Evolutionary conservation across 2,329 filamentous ascomycete species (phyloP), one percentile per base, ranked within the genome.

Genomic region (Scleromitrula shiraiana): DNA sequence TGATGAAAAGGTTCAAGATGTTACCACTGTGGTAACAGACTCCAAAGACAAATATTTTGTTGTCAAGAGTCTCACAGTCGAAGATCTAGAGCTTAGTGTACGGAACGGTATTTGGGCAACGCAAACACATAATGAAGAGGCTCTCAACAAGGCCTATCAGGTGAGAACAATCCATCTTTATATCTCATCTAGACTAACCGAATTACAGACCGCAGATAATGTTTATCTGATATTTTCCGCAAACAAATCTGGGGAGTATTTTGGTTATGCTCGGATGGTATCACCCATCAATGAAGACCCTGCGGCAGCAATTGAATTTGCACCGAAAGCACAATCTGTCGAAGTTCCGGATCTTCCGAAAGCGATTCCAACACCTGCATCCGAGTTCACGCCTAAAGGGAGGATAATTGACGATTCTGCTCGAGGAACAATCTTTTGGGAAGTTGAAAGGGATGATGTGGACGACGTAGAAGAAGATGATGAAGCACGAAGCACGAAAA

Each of bases 161-260:
- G 89, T 90, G 66, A 62, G 73, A 44, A 57, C 23, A 12, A 14
- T n/a, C 38, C 24, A 20, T 33, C 52, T 53, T 46, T 52, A 42
- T 50, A 26, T 32, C 29, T 12, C 33, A 19, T 5, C 7, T 12
- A 12, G 30, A 45, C 44, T 49, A 42, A 54, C 10, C 23, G 32
- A 22, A 17, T 40, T 44, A 47, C 52, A 95, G 89, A 71, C 74
- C 8, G 79, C 82, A 12, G 87, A 94, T 45, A 87, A 85, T 59
- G 90, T 97, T 1, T 96, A 90, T 61, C 73, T 97, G 24, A 80
- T 97, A 12, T 97, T 97, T 65, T 97, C 91, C 1, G 91, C 91
- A 10, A 97, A 97, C 67, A 96, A 96, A 62, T 96, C 91, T 0
- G 91, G 91, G 10, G 91, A 96, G 66, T 97, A 96, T 63, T 96